Conservation (phyloP, 1,284 basidiomycete genomes). For the Cerioporus squamosus region DNA sequence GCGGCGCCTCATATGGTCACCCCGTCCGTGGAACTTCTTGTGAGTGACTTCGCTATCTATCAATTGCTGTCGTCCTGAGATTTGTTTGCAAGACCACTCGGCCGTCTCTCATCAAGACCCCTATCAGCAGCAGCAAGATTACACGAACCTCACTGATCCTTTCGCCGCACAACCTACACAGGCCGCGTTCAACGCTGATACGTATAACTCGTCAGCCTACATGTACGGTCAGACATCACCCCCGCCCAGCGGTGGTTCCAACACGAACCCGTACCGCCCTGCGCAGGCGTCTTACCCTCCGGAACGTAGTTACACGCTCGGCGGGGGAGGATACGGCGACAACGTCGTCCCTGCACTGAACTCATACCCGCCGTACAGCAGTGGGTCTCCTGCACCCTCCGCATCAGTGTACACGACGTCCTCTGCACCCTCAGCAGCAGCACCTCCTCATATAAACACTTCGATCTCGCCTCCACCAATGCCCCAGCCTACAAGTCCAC, state of each 20-base stretch:
- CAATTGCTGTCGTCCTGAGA: not conserved
- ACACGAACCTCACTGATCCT: slow-evolving; percentile 49
- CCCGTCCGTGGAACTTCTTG: slow-evolving; percentile 57
- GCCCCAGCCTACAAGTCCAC: slow-evolving; percentile 22
- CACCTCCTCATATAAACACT: slow-evolving; percentile 30
- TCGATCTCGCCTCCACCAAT: slow-evolving; percentile 13
- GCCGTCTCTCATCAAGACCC: slow-evolving; percentile 51
- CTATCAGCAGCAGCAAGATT: slow-evolving; percentile 45
- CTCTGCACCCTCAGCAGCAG: slow-evolving; percentile 20
- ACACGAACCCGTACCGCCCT: slow-evolving; percentile 32
- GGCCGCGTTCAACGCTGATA: slow-evolving; percentile 41
- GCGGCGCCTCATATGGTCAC: slow-evolving; percentile 54
- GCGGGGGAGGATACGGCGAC: slow-evolving; percentile 58
- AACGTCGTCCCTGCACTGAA: slow-evolving; percentile 44
- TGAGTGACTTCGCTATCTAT: slow-evolving; percentile 37
- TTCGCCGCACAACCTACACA: slow-evolving; percentile 44
- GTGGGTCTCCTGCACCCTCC: slow-evolving; percentile 23
- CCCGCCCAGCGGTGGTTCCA: slow-evolving; percentile 24
- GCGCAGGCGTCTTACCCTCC: slow-evolving; percentile 32
- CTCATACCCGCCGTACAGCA: slow-evolving; percentile 25
- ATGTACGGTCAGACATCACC: slow-evolving; percentile 30
- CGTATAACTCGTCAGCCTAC: slow-evolving; percentile 43
- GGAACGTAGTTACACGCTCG: slow-evolving; percentile 61
- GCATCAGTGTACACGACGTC: slow-evolving; percentile 22
- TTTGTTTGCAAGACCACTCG: slow-evolving; percentile 49